These are phyloP conservation scores for Lanmaoa rubissima DNA, from an alignment of 768 basidiomycete species.

Conservation along the genomic window DNA sequence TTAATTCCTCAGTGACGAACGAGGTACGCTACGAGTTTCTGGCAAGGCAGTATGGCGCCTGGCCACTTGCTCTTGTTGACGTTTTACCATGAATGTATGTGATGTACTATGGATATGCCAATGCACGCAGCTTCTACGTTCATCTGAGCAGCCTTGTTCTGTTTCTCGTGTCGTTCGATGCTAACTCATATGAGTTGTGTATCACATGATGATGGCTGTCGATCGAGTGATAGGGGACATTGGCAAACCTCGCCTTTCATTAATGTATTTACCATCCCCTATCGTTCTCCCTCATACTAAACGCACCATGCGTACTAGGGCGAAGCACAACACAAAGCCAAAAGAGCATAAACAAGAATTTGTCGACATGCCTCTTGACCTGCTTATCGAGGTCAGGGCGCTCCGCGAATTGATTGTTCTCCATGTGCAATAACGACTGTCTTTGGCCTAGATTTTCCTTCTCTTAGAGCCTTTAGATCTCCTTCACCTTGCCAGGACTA, in stretches of 20 bases:
- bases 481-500: conserved; percentile 31
- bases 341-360: neutral
- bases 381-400: conserved; percentile 12
- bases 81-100: conserved; percentile 17
- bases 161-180: too few species aligned
- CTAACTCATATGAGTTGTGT: too few species aligned
- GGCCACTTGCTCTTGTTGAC: conserved; percentile 4
- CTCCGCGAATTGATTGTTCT: neutral
- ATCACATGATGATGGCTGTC: too few species aligned
- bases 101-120: conserved; percentile 4
- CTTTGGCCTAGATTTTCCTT: conserved; percentile 18
- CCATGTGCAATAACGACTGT: neutral
- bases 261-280: too few species aligned
- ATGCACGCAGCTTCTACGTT: neutral
- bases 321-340: neutral
- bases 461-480: conserved; percentile 33
- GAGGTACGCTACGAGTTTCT: conserved; percentile 7
- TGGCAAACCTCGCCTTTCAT: neutral
- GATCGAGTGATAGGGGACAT: neutral
- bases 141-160: neutral
- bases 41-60: neutral
- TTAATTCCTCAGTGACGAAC: neutral
- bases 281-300: neutral
- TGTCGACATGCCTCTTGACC: conserved; percentile 13
- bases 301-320: neutral